These are phyloP conservation scores for Porodaedalea pini DNA, from an alignment of 1,284 basidiomycete species.

Conservation along the genomic window DNA sequence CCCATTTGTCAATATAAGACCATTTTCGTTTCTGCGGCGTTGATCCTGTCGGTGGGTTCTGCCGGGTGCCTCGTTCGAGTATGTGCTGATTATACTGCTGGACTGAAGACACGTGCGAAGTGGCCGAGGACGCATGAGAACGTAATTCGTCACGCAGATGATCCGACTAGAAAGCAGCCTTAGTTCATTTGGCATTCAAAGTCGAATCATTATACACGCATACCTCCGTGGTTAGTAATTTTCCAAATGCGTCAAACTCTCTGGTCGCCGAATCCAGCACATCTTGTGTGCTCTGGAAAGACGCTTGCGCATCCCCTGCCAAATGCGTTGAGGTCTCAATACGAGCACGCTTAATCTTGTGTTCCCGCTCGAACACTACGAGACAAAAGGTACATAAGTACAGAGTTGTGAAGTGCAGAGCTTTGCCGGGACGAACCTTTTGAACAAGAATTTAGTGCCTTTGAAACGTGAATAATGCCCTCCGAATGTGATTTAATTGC, in stretches of 20 bases:
- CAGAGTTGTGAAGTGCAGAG: not conserved
- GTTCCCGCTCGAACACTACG: conserved; percentile 58
- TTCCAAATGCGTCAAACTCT: conserved; percentile 46
- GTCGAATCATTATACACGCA: conserved; percentile 23
- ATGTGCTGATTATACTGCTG: conserved; percentile 49
- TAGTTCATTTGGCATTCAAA: not conserved
- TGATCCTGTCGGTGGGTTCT: conserved; percentile 60
- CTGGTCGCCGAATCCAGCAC: conserved; percentile 37
- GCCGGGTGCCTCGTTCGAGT: conserved; percentile 54
- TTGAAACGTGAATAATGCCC: conserved; percentile 49
- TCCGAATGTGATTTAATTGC: conserved; percentile 51
- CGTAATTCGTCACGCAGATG: conserved; percentile 34
- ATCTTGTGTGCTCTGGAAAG: conserved; percentile 30
- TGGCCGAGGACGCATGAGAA: conserved; percentile 39
- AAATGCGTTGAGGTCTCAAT: conserved; percentile 54
- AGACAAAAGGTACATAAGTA: not conserved
- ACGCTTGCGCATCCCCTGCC: conserved; percentile 46
- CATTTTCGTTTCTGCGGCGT: conserved; percentile 72
- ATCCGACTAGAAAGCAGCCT: not conserved
- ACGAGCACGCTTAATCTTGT: conserved; percentile 62
- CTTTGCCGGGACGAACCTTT: conserved; percentile 39
- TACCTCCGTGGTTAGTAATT: conserved; percentile 48
- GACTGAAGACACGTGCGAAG: conserved; percentile 43
- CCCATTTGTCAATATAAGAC: conserved; percentile 66
- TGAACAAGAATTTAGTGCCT: conserved; percentile 43